These are phyloP conservation scores for Iodosphaeria phyllophila DNA, from an alignment of 2,329 filamentous ascomycete genomes.

Conservation along the genomic window DNA sequence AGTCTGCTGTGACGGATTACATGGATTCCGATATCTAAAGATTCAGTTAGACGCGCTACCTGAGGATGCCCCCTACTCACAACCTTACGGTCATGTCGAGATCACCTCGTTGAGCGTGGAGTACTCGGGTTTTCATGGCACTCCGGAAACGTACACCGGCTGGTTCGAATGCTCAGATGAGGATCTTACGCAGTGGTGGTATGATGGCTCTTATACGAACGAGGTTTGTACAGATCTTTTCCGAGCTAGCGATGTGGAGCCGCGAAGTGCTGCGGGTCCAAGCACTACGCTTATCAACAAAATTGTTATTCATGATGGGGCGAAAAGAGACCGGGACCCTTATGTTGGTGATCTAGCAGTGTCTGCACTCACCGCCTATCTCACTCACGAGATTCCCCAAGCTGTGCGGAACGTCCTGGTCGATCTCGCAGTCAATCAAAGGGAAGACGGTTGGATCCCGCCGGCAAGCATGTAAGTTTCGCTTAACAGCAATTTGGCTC, in stretches of 20 bases:
- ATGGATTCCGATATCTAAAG: slow-evolving; percentile 32
- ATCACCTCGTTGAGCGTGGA: slow-evolving; percentile 23
- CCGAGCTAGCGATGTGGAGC: slow-evolving; percentile 26
- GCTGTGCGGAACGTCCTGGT: slow-evolving; percentile 26
- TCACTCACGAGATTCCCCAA: slow-evolving; percentile 22
- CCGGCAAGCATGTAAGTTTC: slow-evolving; percentile 28
- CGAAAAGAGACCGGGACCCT: slow-evolving; percentile 32
- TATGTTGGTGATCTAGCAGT: slow-evolving; percentile 33
- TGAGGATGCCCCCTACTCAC: slow-evolving; percentile 24
- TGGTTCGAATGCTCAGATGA: slow-evolving; percentile 32
- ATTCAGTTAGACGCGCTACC: slow-evolving; percentile 25
- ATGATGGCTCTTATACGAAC: slow-evolving; percentile 31
- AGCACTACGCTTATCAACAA: slow-evolving; percentile 24
- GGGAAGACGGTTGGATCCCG: slow-evolving; percentile 32
- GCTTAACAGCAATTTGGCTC: neutral
- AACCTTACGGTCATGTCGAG: slow-evolving; percentile 19
- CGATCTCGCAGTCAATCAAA: slow-evolving; percentile 28
- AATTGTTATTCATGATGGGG: slow-evolving; percentile 27
- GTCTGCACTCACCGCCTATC: slow-evolving; percentile 24
- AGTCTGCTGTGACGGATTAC: slow-evolving; percentile 31
- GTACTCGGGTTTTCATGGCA: slow-evolving; percentile 26
- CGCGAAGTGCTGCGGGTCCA: slow-evolving; percentile 21
- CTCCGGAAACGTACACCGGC: slow-evolving; percentile 26
- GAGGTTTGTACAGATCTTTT: slow-evolving; percentile 28
- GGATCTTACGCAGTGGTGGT: slow-evolving; percentile 31